These are phyloP conservation scores for Cadophora sp. DNA, from an alignment of 2,329 filamentous ascomycete genomes.

Conservation along the genomic window DNA sequence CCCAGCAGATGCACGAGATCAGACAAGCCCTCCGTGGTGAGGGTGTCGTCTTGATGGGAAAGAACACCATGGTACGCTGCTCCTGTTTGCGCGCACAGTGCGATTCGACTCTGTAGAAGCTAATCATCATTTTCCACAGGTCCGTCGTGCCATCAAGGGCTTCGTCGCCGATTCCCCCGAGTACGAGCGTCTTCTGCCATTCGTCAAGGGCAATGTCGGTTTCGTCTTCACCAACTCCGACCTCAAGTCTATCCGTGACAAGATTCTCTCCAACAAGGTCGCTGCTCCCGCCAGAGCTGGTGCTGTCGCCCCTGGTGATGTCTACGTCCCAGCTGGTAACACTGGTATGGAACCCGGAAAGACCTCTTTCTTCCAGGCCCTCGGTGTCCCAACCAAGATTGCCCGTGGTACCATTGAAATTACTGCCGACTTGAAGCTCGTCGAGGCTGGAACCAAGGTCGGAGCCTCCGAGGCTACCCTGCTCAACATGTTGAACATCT, in stretches of 20 bases:
- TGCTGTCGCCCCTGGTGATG: slow-evolving; percentile 91
- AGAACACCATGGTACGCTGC: slow-evolving; percentile 93
- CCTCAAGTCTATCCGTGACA: slow-evolving; percentile 89
- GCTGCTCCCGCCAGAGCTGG: slow-evolving; percentile 97
- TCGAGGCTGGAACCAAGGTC: slow-evolving; percentile 92
- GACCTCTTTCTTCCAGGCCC: slow-evolving; percentile 99
- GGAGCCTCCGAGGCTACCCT: slow-evolving; percentile 98
- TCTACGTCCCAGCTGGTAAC: slow-evolving; percentile 97
- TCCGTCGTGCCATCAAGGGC: slow-evolving; percentile 96
- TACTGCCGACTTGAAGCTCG: slow-evolving; percentile 95
- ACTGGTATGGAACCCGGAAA: slow-evolving; percentile 99
- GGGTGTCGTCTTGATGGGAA: slow-evolving; percentile 98
- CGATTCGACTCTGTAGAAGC: slow-evolving; percentile 8
- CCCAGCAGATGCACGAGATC: slow-evolving; percentile 99
- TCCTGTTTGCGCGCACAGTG: neutral
- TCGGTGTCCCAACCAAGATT: slow-evolving; percentile 99
- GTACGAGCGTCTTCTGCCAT: slow-evolving; percentile 96
- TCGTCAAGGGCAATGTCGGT: slow-evolving; percentile 96
- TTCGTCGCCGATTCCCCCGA: slow-evolving; percentile 91
- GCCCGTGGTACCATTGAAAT: slow-evolving; percentile 99
- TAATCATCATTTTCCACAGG: slow-evolving; percentile 53
- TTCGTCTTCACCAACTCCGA: slow-evolving; percentile 99
- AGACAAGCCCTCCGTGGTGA: slow-evolving; percentile 87
- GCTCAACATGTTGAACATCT: slow-evolving; percentile 99
- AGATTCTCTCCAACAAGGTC: slow-evolving; percentile 96